Conservation (phyloP, 352 stramenopile genomes). For the Phytophthora tentaculata region DNA sequence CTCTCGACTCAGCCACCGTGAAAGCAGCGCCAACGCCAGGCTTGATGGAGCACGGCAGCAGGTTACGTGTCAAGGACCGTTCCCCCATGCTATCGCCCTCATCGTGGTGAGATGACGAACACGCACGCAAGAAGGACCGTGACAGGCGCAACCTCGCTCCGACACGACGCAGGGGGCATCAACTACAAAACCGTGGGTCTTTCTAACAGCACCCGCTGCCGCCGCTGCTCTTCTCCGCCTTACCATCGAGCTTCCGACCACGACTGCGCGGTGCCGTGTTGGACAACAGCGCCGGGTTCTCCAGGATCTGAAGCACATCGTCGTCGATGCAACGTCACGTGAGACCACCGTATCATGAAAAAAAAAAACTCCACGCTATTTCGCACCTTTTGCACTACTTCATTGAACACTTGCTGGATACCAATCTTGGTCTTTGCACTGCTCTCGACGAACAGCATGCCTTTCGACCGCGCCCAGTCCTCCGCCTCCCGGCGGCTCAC, state of each 20-base stretch:
- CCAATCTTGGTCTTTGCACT: slow-evolving; percentile 96
- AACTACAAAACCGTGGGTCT: slow-evolving; percentile 38
- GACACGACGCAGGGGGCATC: slow-evolving; percentile 10
- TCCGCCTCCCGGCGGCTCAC: slow-evolving; percentile 95
- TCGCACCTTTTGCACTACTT: slow-evolving; percentile 97
- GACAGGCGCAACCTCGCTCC: slow-evolving; percentile 7
- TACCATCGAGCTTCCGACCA: slow-evolving; percentile 64
- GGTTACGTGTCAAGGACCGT: slow-evolving; percentile 17
- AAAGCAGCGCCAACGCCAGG: slow-evolving; percentile 1
- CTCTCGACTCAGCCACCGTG: slow-evolving; percentile 10
- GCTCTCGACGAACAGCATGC: slow-evolving; percentile 98
- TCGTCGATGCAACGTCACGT: not conserved
- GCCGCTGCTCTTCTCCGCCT: slow-evolving; percentile 60
- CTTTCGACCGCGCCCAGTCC: slow-evolving; percentile 95
- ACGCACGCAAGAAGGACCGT: slow-evolving; percentile 22
- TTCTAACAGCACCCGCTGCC: slow-evolving; percentile 67
- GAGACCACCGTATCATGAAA: not conserved
- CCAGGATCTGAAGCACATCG: slow-evolving; percentile 72
- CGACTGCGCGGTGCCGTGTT: slow-evolving; percentile 85
- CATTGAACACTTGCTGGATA: slow-evolving; percentile 97
- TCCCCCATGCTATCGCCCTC: slow-evolving; percentile 8
- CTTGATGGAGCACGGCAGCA: slow-evolving; percentile 13
- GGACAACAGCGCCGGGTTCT: slow-evolving; percentile 89
- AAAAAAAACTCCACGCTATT: not conserved
- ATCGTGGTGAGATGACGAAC: slow-evolving; percentile 23